Percentiles rank a stretch among this genome's conserved stretches.
phyloP scores from a whole-genome alignment of 768 basidiomycete species.

The Tulasnella sp. region DNA sequence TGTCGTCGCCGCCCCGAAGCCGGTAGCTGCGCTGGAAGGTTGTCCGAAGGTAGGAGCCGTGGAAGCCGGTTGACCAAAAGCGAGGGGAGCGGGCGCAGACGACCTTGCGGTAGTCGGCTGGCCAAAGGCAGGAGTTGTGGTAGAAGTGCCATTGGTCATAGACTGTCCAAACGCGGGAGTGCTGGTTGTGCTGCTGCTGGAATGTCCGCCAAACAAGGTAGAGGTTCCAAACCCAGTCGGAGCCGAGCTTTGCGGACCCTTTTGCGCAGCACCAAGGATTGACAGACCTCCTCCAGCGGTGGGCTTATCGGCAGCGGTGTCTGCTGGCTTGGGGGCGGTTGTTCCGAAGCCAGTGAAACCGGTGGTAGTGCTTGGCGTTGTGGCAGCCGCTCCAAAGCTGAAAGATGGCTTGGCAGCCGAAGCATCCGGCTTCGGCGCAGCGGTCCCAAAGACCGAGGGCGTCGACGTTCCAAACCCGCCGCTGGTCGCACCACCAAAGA shows the following conservation, averaged over 20 bases:
- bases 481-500: not conserved
- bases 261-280: not conserved
- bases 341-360: conserved; percentile 37
- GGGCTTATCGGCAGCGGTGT: conserved; percentile 37
- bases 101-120: not conserved
- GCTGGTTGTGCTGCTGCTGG: not conserved
- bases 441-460: conserved; percentile 1
- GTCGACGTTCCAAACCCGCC: not conserved
- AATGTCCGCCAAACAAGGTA: not conserved
- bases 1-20: not conserved
- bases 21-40: not conserved
- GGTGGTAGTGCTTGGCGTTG: conserved; percentile 44
- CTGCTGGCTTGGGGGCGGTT: conserved; percentile 38
- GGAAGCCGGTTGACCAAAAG: conserved; percentile 3
- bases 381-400: conserved; percentile 26
- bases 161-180: not conserved
- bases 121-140: not conserved
- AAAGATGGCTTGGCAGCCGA: conserved; percentile 31
- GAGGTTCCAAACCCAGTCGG: not conserved
- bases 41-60: not conserved
- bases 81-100: not conserved
- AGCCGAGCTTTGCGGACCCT: not conserved
- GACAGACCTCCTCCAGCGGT: conserved; percentile 3
- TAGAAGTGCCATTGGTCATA: not conserved
- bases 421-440: conserved; percentile 36